Evolutionary conservation across 2,329 filamentous ascomycete species (phyloP).

Genomic region (Neofusicoccum cordaticola): DNA sequence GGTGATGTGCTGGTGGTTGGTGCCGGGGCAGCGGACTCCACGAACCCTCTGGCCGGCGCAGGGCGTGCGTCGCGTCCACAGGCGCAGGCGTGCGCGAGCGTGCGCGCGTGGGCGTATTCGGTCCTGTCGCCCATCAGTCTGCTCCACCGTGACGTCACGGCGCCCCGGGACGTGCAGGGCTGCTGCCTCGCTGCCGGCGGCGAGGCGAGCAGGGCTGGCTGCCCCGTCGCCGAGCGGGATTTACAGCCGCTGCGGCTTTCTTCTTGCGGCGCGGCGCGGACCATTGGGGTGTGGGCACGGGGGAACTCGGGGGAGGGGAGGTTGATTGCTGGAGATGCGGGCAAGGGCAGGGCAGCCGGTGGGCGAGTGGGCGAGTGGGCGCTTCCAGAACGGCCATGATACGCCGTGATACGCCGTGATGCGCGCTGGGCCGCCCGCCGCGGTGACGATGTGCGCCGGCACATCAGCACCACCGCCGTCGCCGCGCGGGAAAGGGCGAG

Average conservation of each 20-base stretch:
- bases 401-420: neutral
- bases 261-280: too few relatives aligned
- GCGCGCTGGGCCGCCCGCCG: neutral
- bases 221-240: too few relatives aligned
- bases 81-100: neutral
- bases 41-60: neutral
- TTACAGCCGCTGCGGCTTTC: too few relatives aligned
- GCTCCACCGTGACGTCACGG: neutral
- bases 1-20: constrained; percentile 2
- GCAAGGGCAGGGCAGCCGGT: neutral
- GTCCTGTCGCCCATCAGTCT: neutral
- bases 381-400: constrained; percentile 10
- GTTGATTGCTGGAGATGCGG: neutral
- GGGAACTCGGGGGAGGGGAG: neutral
- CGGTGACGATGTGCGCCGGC: too few relatives aligned
- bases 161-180: neutral
- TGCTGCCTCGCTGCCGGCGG: too few relatives aligned
- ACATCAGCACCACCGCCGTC: neutral
- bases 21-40: neutral
- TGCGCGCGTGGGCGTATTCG: neutral
- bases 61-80: neutral
- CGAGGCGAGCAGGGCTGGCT: too few relatives aligned
- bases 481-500: neutral
- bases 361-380: neutral
- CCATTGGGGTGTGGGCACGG: neutral